phyloP scores from a whole-genome alignment of 176 grass and related monocot genomes.

The Saccharum spontaneum region DNA sequence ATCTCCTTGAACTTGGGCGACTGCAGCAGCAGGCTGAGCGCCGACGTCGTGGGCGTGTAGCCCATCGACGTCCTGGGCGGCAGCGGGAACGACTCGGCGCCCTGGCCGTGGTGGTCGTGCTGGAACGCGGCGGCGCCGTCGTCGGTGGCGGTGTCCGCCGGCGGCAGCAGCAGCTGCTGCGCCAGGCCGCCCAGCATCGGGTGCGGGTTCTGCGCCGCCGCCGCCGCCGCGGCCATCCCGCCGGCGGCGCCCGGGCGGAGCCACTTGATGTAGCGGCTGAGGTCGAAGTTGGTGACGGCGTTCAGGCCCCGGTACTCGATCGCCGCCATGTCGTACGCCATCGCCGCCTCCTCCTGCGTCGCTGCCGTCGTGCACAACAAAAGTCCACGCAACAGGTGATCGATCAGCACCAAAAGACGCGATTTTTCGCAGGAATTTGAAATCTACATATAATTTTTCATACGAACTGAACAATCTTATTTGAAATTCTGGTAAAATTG shows the following conservation, averaged over 20 bases:
- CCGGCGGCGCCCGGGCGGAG: conserved; percentile 42
- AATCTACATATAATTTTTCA: not conserved
- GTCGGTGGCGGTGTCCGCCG: conserved; percentile 7
- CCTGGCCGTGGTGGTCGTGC: not conserved
- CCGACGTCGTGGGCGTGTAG: conserved; percentile 39
- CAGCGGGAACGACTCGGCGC: conserved; percentile 2
- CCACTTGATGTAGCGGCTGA: conserved; percentile 88
- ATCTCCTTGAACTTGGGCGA: conserved; percentile 81
- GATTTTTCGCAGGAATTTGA: not conserved
- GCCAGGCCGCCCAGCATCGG: conserved; percentile 30
- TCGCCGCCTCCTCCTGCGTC: conserved; percentile 91
- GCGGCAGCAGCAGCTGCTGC: conserved; percentile 33
- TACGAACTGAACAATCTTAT: not conserved
- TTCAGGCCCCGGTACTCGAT: conserved; percentile 88
- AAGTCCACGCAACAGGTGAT: not conserved
- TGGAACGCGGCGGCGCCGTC: conserved; percentile 30
- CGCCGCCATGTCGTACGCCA: conserved; percentile 93
- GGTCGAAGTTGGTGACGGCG: conserved; percentile 94
- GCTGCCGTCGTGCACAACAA: conserved; percentile 31
- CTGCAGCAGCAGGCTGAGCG: conserved; percentile 53
- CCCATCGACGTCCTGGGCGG: conserved; percentile 9
- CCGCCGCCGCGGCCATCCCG: not conserved
- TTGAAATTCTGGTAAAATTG: not conserved
- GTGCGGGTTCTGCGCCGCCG: conserved; percentile 26
- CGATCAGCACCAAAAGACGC: not conserved